Percentiles rank a stretch among this genome's conserved stretches.
phyloP scores from a whole-genome alignment of 164 flowering plant species.

The Platanus orientalis region DNA sequence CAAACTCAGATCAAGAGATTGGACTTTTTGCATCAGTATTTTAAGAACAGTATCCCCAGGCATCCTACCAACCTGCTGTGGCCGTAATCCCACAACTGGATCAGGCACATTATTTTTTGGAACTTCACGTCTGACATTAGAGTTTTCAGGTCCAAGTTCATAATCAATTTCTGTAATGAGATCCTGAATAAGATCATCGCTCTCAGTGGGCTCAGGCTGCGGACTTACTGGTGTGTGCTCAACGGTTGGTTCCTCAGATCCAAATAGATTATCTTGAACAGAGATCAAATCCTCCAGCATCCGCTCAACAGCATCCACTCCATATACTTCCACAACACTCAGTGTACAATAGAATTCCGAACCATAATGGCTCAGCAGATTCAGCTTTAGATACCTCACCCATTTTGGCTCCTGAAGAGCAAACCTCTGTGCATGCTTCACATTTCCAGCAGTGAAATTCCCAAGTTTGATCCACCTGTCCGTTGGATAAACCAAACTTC shows the following conservation, averaged over 20 bases:
- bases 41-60: constrained; percentile 95
- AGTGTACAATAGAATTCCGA: constrained; percentile 92
- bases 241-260: constrained; percentile 28
- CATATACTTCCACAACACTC: constrained; percentile 80
- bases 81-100: constrained; percentile 53
- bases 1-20: constrained; percentile 67
- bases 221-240: constrained; percentile 24
- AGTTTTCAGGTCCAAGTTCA: constrained; percentile 25
- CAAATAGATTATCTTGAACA: constrained; percentile 39
- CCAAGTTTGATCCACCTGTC: constrained; percentile 76
- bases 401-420: constrained; percentile 81
- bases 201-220: constrained; percentile 27
- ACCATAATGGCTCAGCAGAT: constrained; percentile 83
- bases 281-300: constrained; percentile 94
- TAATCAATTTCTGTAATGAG: constrained; percentile 27
- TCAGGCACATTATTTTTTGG: constrained; percentile 36
- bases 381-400: constrained; percentile 80
- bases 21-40: constrained; percentile 91
- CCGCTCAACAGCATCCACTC: constrained; percentile 92
- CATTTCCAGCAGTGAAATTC: constrained; percentile 76
- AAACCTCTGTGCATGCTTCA: constrained; percentile 78
- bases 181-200: constrained; percentile 25
- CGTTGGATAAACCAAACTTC: constrained; percentile 84
- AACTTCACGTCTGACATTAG: constrained; percentile 27
- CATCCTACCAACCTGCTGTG: constrained; percentile 71